Conservation (phyloP, 768 basidiomycete genomes). For the Termitomyces sp. region DNA sequence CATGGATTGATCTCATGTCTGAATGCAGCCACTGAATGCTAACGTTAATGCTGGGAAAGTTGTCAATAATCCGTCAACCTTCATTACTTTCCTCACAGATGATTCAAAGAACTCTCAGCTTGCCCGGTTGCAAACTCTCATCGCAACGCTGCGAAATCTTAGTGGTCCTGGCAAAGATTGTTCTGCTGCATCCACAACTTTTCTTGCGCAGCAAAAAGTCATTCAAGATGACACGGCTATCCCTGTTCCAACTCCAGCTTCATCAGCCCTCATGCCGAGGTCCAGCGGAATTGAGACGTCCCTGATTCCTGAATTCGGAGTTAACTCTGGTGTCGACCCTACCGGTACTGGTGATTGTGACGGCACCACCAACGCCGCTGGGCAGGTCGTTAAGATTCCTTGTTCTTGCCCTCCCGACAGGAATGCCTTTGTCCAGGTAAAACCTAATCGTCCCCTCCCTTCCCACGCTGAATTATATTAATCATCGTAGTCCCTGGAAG, state of each 20-base stretch:
- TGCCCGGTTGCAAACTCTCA: constrained; percentile 51
- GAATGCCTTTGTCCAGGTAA: constrained; percentile 43
- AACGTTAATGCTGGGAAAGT: constrained; percentile 59
- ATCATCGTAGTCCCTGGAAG: constrained; percentile 30
- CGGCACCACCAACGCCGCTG: constrained; percentile 52
- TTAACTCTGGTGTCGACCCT: constrained; percentile 50
- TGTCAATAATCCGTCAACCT: constrained; percentile 57
- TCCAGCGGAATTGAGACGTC: constrained; percentile 1
- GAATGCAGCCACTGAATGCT: constrained; percentile 32
- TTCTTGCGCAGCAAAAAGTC: constrained; percentile 35
- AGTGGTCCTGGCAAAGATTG: constrained; percentile 63
- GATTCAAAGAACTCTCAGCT: constrained; percentile 44
- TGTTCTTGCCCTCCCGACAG: constrained; percentile 60
- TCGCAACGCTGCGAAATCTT: constrained; percentile 71
- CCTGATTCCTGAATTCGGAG: constrained; percentile 57
- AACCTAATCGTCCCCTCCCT: constrained; percentile 14
- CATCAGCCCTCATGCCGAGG: constrained; percentile 22
- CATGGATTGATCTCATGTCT: not conserved
- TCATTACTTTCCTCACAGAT: constrained; percentile 59
- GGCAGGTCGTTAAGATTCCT: constrained; percentile 54
- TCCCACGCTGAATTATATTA: not conserved
- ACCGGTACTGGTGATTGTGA: constrained; percentile 58
- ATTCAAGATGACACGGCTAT: constrained; percentile 25
- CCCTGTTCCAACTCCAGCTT: constrained; percentile 12
- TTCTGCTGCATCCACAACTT: constrained; percentile 60